These are phyloP conservation scores for Botrytis galanthina DNA, from an alignment of 2,329 filamentous ascomycete species.

Conservation along the genomic window DNA sequence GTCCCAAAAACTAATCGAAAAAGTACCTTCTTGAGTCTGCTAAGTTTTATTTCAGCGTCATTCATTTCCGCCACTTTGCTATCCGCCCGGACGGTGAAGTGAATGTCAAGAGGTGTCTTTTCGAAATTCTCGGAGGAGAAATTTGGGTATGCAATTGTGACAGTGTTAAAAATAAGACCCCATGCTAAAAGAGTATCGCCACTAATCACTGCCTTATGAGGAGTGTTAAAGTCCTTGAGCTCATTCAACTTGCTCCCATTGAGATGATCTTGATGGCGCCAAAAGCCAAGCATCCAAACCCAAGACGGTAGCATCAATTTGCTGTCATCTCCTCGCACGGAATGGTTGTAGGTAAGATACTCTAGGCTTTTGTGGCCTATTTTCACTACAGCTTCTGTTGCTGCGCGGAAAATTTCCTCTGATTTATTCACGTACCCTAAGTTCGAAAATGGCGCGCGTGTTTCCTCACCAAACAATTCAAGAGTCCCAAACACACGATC, in stretches of 20 bases:
- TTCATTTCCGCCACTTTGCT: not conserved
- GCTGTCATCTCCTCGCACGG: too few relatives aligned
- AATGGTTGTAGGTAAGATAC: too few relatives aligned
- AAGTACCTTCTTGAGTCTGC: not conserved
- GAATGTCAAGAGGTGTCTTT: not conserved
- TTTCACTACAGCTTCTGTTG: not conserved
- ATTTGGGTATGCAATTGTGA: not conserved
- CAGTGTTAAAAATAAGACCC: not conserved
- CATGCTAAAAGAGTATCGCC: not conserved
- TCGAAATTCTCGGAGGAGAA: not conserved
- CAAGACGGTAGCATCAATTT: too few relatives aligned
- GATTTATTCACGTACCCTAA: not conserved
- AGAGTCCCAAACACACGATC: not conserved
- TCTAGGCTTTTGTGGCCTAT: not conserved
- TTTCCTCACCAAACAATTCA: not conserved
- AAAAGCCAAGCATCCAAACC: too few relatives aligned
- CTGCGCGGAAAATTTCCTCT: not conserved
- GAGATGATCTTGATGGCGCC: not conserved
- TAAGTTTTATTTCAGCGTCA: not conserved
- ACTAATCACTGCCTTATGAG: not conserved
- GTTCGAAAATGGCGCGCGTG: not conserved
- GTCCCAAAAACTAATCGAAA: not conserved
- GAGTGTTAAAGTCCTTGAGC: not conserved
- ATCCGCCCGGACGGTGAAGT: not conserved
- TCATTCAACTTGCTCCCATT: not conserved